A percentile compares a stretch with the other conserved stretches of the same genome.
phyloP scores from a whole-genome alignment of 495 filamentous ascomycete species.

The Neurospora sp. region DNA sequence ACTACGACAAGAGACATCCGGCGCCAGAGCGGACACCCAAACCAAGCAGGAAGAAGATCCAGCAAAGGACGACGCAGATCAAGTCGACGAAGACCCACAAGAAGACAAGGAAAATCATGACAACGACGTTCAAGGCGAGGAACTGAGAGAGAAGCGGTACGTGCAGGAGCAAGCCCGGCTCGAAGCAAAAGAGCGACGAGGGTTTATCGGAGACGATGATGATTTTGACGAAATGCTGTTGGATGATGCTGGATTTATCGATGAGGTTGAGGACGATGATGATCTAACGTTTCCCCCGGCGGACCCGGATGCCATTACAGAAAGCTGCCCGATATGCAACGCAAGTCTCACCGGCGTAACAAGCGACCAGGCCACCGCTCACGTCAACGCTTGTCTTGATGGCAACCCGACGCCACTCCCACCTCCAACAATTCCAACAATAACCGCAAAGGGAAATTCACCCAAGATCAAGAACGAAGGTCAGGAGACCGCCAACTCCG shows the following conservation, averaged over 20 bases:
- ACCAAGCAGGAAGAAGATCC: slow-evolving; percentile 17
- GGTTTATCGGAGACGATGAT: slow-evolving; percentile 20
- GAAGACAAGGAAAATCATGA: slow-evolving; percentile 9
- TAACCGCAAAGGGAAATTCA: background rate
- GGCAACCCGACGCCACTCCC: slow-evolving; percentile 52
- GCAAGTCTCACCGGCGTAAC: slow-evolving; percentile 47
- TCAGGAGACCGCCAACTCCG: slow-evolving; percentile 2
- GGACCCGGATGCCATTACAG: slow-evolving; percentile 18
- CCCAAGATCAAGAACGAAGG: background rate
- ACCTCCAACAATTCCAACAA: slow-evolving; percentile 9
- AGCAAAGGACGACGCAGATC: slow-evolving; percentile 49
- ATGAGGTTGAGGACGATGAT: background rate
- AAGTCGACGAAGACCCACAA: slow-evolving; percentile 36
- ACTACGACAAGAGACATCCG: slow-evolving; percentile 14
- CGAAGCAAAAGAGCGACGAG: slow-evolving; percentile 36
- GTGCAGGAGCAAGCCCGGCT: slow-evolving; percentile 54
- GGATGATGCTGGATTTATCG: slow-evolving; percentile 3
- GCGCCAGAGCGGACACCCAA: background rate
- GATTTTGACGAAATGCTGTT: slow-evolving; percentile 11
- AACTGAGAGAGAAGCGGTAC: slow-evolving; percentile 48
- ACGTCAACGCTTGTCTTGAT: slow-evolving; percentile 92
- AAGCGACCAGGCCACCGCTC: slow-evolving; percentile 51
- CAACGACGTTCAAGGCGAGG: slow-evolving; percentile 50
- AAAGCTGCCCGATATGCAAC: slow-evolving; percentile 68
- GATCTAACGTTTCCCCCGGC: background rate